Conservation (phyloP, 805 yeast species). For the Cyberlindnera mississippiensis region DNA sequence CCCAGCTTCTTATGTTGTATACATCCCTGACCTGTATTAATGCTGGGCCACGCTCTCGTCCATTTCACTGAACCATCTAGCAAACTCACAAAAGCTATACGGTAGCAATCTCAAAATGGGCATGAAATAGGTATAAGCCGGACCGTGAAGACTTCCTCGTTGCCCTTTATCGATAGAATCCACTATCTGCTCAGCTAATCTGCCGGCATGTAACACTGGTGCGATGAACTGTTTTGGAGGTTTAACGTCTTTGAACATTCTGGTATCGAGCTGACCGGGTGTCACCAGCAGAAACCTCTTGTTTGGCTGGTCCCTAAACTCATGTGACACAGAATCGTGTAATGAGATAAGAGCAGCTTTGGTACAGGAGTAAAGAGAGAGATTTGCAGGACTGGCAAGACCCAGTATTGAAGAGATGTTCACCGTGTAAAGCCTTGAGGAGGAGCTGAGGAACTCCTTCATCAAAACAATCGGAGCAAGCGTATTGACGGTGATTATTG, state of each 20-base stretch:
- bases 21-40: conserved; percentile 20
- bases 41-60: conserved; percentile 37
- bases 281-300: conserved; percentile 69
- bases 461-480: conserved; percentile 62
- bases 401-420: conserved; percentile 81
- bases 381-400: conserved; percentile 71
- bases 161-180: conserved; percentile 55
- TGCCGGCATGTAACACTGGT: conserved; percentile 61
- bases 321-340: conserved; percentile 79
- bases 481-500: conserved; percentile 59
- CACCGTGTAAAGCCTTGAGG: conserved; percentile 65
- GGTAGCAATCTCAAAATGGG: conserved; percentile 72
- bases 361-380: conserved; percentile 78
- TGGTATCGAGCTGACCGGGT: conserved; percentile 81
- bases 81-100: conserved; percentile 40
- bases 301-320: conserved; percentile 48
- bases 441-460: conserved; percentile 56
- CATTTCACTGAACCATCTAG: conserved; percentile 59
- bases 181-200: conserved; percentile 55
- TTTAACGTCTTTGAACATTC: conserved; percentile 66
- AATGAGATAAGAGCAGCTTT: conserved; percentile 81
- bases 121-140: conserved; percentile 67
- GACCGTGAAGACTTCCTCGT: conserved; percentile 66
- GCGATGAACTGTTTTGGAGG: conserved; percentile 78
- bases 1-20: too few relatives aligned